Conservation (phyloP, 2,329 filamentous ascomycete genomes). For the Capronia coronata region DNA sequence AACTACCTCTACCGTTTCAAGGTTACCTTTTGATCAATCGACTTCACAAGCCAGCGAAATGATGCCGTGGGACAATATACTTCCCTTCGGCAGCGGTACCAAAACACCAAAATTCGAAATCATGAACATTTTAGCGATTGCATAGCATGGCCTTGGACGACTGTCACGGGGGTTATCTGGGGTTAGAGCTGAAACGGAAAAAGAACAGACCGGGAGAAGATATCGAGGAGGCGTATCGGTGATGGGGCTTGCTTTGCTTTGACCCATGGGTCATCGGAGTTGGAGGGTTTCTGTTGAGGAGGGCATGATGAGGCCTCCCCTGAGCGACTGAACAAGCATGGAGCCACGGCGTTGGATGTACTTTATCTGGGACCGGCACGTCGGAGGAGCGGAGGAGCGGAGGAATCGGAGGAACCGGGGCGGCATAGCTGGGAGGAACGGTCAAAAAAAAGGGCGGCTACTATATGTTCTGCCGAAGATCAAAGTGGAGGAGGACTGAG, state of each 20-base stretch:
- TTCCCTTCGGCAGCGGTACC: not conserved
- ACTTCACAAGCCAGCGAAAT: not conserved
- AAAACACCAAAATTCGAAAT: not conserved
- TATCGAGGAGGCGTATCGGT: not conserved
- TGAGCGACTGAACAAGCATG: slow-evolving; percentile 9
- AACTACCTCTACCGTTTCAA: not conserved
- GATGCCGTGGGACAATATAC: not conserved
- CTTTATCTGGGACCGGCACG: not conserved
- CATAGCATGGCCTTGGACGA: not conserved
- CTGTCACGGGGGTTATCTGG: not conserved
- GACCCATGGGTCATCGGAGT: not conserved
- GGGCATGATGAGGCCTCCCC: not conserved
- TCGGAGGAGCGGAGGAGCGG: not conserved
- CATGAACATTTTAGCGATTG: not conserved
- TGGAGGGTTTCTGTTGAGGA: not conserved
- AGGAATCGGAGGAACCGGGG: not conserved
- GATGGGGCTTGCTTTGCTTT: not conserved
- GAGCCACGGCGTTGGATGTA: slow-evolving; percentile 7
- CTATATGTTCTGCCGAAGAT: too few relatives aligned
- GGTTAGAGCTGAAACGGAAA: not conserved
- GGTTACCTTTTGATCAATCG: too few relatives aligned
- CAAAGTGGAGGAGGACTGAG: too few relatives aligned
- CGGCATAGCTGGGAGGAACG: not conserved
- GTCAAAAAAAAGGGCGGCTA: too few relatives aligned
- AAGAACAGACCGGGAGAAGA: not conserved